Base-by-base conservation (phyloP, 164 flowering plant species). In the Nymphaea thermarum region DNA sequence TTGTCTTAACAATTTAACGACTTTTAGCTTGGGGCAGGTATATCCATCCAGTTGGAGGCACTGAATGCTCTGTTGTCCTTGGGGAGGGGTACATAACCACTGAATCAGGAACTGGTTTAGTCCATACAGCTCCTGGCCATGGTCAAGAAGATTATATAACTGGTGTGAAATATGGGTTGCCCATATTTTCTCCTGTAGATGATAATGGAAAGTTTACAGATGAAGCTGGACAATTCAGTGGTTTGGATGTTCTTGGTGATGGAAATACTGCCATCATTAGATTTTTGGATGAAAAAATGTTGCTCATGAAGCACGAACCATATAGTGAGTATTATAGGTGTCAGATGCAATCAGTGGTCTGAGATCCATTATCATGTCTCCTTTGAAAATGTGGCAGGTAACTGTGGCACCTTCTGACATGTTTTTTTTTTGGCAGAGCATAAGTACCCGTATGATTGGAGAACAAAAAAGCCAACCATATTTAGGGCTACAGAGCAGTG, bases 71-170 rank as follows among this genome's bases (percentile, higher is more conserved):
- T 12, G 91, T 94, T 72, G 96, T 94, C 36, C 72, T 88, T 68
- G 96, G 97, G 68, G 97, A 97, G 70, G 99, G 90, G 71, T 91
- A 94, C 66, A 88, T 94, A 72, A 94, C 99, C 66, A 88, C 96
- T 51, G 99, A 94, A 70, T 83, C 97, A 42, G 99, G 99, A 77
- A 94, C 99, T 66, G 99, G 99, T 64, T 76, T 91, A 68, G 99
- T 94, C 74, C 99, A 94, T 79, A 91, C 99, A 43, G 99, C 99
- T 44, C 99, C 99, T 70, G 97, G 99, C 71, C 97, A 94, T 80
- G 99, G 99, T 60, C 93, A 83, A 74, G 97, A 94, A 78, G 99
- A 94, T 79, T 91, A 90, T 70, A 68, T 72, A 25, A 91, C 96
- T 74, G 97, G 97, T 73, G 75, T 87, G 66, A 94, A 91, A 76